Conservation (phyloP, 139 green algal genomes). For the Desmodesmus armatus region DNA sequence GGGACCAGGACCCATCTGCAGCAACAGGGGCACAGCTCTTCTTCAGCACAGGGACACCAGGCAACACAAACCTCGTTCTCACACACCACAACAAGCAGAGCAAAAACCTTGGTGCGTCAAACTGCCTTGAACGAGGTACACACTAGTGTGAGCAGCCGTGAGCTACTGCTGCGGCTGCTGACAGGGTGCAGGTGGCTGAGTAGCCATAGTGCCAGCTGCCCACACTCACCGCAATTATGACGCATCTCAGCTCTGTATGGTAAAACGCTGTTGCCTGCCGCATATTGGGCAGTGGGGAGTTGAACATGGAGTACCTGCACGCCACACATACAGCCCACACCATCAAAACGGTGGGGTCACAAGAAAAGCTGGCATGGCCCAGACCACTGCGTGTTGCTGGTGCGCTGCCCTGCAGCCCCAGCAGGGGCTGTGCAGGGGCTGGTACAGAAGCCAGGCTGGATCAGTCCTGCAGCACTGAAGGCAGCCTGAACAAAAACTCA, state of each 20-base stretch:
- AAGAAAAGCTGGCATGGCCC: neutral
- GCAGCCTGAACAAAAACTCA: neutral
- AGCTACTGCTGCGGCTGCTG: too few species aligned
- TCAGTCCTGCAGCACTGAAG: neutral
- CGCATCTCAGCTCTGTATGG: slow-evolving; percentile 14
- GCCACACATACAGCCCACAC: neutral
- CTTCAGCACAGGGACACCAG: too few species aligned
- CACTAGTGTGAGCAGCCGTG: too few species aligned
- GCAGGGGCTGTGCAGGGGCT: neutral
- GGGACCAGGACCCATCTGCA: slow-evolving; percentile 1
- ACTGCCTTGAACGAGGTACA: too few species aligned
- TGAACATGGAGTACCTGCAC: slow-evolving; percentile 29
- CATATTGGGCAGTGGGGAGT: slow-evolving; percentile 24
- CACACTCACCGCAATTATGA: too few species aligned
- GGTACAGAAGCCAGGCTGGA: neutral
- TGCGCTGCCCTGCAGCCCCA: neutral
- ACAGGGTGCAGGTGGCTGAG: too few species aligned
- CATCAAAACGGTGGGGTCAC: neutral
- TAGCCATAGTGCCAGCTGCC: too few species aligned
- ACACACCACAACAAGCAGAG: too few species aligned
- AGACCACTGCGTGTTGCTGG: neutral
- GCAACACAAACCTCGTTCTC: too few species aligned
- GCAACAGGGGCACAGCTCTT: too few species aligned
- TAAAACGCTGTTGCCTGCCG: slow-evolving; percentile 18
- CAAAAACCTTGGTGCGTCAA: too few species aligned